Percentiles rank a stretch among this genome's conserved stretches.
Conservation (phyloP, 495 filamentous ascomycete genomes). For the Pyronema omphalodes region DNA sequence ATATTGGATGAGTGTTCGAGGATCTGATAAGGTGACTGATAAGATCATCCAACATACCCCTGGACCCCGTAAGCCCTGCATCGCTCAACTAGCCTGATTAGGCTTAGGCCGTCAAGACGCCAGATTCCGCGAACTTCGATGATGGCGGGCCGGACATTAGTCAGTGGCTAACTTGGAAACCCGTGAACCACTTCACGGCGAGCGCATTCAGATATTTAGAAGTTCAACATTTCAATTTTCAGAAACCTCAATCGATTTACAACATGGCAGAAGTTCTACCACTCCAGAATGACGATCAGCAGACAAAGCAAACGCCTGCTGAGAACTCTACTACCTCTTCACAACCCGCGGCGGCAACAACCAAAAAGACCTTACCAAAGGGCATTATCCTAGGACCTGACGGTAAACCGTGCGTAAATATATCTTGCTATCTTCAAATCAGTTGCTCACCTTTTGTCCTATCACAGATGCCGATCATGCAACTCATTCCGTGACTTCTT, state of each 20-base stretch:
- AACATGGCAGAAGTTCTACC: constrained; percentile 8
- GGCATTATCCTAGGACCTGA: constrained; percentile 77
- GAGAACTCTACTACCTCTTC: constrained; percentile 19
- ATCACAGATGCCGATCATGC: constrained; percentile 66
- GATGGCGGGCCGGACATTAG: too few species aligned
- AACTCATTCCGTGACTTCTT: constrained; percentile 29
- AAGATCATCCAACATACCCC: too few species aligned
- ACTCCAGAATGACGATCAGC: neutral
- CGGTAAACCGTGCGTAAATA: constrained; percentile 69
- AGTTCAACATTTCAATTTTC: too few species aligned
- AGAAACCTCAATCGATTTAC: neutral
- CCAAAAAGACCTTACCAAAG: constrained; percentile 27
- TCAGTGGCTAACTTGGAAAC: too few species aligned
- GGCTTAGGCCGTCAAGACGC: too few species aligned
- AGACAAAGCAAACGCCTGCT: constrained; percentile 7
- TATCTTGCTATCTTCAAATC: constrained; percentile 5
- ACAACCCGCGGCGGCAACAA: constrained; percentile 28
- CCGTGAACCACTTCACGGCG: too few species aligned
- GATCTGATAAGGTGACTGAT: too few species aligned
- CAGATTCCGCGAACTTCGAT: too few species aligned
- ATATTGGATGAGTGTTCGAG: too few species aligned
- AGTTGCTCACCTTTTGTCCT: neutral
- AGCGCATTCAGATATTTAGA: too few species aligned
- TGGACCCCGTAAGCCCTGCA: too few species aligned
- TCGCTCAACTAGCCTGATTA: too few species aligned